Conservation (phyloP, 805 yeast genomes). For the Starmera dryadoides region DNA sequence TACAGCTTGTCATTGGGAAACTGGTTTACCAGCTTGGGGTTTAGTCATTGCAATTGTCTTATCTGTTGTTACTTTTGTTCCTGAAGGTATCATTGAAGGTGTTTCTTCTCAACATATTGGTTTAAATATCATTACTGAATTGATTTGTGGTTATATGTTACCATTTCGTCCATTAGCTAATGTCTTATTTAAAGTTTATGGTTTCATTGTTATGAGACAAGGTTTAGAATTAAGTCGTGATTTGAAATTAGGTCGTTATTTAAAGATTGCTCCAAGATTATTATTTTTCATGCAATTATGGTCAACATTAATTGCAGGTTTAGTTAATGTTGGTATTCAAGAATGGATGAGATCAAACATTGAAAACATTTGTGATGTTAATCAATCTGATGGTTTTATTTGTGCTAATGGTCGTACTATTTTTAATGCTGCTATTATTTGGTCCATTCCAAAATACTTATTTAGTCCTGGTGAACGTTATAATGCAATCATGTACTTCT, state of each 20-base stretch:
- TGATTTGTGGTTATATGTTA: slow-evolving; percentile 52
- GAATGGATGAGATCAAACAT: slow-evolving; percentile 33
- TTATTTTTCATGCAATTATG: slow-evolving; percentile 39
- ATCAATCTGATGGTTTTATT: slow-evolving; percentile 35
- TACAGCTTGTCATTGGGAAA: slow-evolving; percentile 29
- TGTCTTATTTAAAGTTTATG: slow-evolving; percentile 45
- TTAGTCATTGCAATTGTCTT: slow-evolving; percentile 47
- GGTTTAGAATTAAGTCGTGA: slow-evolving; percentile 45
- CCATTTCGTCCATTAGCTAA: slow-evolving; percentile 51
- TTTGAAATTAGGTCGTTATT: slow-evolving; percentile 49
- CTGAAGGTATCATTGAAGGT: slow-evolving; percentile 51
- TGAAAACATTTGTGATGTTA: slow-evolving; percentile 29
- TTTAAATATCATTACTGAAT: slow-evolving; percentile 50
- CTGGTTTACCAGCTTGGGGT: slow-evolving; percentile 61
- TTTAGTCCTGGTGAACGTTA: slow-evolving; percentile 44
- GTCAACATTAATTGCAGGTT: slow-evolving; percentile 31
- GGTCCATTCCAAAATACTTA: slow-evolving; percentile 43
- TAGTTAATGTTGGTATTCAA: slow-evolving; percentile 31
- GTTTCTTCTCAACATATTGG: slow-evolving; percentile 50
- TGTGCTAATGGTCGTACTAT: slow-evolving; percentile 36
- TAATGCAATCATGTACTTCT: slow-evolving; percentile 48
- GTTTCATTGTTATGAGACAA: slow-evolving; percentile 47
- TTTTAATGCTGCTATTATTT: slow-evolving; percentile 44
- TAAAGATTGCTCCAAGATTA: slow-evolving; percentile 51
- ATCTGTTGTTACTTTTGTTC: slow-evolving; percentile 45